These are phyloP conservation scores for Grosmannia clavigera DNA, from an alignment of 2,329 filamentous ascomycete species.

Conservation along the genomic window DNA sequence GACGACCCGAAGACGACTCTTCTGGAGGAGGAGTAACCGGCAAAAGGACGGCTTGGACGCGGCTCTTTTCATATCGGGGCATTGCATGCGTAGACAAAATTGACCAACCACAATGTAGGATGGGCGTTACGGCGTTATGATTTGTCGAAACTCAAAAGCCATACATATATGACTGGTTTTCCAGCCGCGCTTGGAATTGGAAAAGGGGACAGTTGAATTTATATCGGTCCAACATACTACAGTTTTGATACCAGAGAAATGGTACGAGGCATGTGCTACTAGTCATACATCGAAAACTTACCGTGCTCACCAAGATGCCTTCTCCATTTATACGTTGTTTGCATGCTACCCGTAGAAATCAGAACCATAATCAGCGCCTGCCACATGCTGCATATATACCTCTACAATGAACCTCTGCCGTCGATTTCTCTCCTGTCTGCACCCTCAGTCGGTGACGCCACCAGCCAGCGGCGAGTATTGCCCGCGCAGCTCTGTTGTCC, in stretches of 20 bases:
- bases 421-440: not conserved
- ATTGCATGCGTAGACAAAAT: not conserved
- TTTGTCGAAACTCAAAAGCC: not conserved
- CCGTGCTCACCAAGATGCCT: too few relatives aligned
- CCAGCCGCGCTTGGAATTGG: too few relatives aligned
- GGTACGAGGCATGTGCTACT: too few relatives aligned
- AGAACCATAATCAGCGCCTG: not conserved
- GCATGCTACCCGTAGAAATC: too few relatives aligned
- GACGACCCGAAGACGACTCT: conserved; percentile 28
- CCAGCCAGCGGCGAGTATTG: conserved; percentile 9
- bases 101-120: not conserved
- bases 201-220: too few relatives aligned
- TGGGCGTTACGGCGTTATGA: not conserved
- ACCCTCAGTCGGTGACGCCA: not conserved
- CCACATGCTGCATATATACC: not conserved
- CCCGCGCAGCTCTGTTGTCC: conserved; percentile 3
- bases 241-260: too few relatives aligned
- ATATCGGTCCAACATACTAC: too few relatives aligned
- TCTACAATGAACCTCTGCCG: not conserved
- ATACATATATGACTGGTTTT: not conserved
- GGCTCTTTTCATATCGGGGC: not conserved
- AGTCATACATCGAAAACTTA: too few relatives aligned
- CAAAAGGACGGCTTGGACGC: not conserved
- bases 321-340: too few relatives aligned
- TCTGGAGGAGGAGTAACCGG: conserved; percentile 36